A percentile compares a stretch with the other conserved stretches of the same genome.
These are phyloP conservation scores for Rossbeevera mucosa DNA, from an alignment of 768 basidiomycete genomes.

Conservation along the genomic window DNA sequence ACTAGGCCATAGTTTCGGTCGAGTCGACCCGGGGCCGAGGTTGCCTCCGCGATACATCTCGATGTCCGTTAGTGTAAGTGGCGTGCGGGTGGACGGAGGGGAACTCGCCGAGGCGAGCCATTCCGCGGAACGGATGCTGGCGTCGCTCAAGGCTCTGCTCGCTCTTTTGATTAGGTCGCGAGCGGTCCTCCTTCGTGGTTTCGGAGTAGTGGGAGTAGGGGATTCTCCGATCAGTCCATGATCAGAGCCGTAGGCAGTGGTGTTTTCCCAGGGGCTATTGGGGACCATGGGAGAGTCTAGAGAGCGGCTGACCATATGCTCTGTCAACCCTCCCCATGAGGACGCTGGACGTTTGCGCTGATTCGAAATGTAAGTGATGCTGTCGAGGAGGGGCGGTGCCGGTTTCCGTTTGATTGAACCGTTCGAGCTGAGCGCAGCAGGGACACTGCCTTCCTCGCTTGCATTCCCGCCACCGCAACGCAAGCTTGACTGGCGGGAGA, in stretches of 20 bases:
- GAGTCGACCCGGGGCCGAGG: slow-evolving; percentile 4
- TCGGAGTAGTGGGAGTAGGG: slow-evolving; percentile 6
- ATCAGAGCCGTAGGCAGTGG: slow-evolving; percentile 1
- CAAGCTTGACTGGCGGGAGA: slow-evolving; percentile 24
- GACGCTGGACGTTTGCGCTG: slow-evolving; percentile 6
- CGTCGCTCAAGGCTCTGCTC: slow-evolving; percentile 23
- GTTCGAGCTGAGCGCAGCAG: slow-evolving; percentile 12
- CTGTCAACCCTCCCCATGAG: slow-evolving; percentile 25
- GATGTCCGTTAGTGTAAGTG: slow-evolving; percentile 20
- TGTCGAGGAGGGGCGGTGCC: slow-evolving; percentile 24
- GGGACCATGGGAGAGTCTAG: slow-evolving; percentile 5
- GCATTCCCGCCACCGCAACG: slow-evolving; percentile 3
- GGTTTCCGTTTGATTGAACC: slow-evolving; percentile 30
- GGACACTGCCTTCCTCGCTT: slow-evolving; percentile 11
- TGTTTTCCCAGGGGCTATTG: slow-evolving; percentile 5
- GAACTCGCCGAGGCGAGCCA: slow-evolving; percentile 26
- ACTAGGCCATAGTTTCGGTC: neutral
- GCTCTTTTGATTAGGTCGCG: slow-evolving; percentile 17
- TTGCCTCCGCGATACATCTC: slow-evolving; percentile 26
- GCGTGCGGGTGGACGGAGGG: slow-evolving; percentile 4
- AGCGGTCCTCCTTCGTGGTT: slow-evolving; percentile 12
- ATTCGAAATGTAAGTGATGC: slow-evolving; percentile 8
- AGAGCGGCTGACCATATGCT: neutral
- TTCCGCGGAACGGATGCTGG: slow-evolving; percentile 30
- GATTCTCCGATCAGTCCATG: neutral